A percentile compares a stretch with the other conserved stretches of the same genome.
phyloP scores from a whole-genome alignment of 805 yeast species.

The Wickerhamomyces silvicola region DNA sequence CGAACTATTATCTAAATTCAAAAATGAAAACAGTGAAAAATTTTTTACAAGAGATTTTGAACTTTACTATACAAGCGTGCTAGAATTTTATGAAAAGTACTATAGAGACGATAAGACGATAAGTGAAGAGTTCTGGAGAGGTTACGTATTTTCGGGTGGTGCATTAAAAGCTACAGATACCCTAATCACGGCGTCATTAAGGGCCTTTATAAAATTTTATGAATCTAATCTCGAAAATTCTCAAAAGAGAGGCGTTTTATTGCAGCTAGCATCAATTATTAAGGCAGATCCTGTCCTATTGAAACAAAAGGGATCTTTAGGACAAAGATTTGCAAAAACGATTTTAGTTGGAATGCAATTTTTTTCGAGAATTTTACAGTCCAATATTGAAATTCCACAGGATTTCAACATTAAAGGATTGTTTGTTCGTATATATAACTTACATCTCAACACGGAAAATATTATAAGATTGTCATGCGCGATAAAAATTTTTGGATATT shows the following conservation, averaged over 20 bases:
- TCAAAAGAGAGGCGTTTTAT: slow-evolving; percentile 12
- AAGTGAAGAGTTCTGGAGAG: slow-evolving; percentile 44
- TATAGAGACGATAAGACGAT: slow-evolving; percentile 8
- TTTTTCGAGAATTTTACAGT: slow-evolving; percentile 15
- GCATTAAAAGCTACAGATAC: slow-evolving; percentile 45
- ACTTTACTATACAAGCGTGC: slow-evolving; percentile 25
- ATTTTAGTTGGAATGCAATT: slow-evolving; percentile 21
- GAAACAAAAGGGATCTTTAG: slow-evolving; percentile 2
- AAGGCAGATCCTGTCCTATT: slow-evolving; percentile 13
- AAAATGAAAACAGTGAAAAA: slow-evolving; percentile 15
- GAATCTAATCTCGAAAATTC: slow-evolving; percentile 10
- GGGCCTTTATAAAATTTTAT: slow-evolving; percentile 29
- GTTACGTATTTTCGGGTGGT: slow-evolving; percentile 48
- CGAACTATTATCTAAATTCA: slow-evolving; percentile 26
- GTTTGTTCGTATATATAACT: slow-evolving; percentile 45
- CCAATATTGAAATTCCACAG: slow-evolving; percentile 14
- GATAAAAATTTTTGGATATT: slow-evolving; percentile 36
- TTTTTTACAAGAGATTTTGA: slow-evolving; percentile 10
- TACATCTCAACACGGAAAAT: slow-evolving; percentile 45
- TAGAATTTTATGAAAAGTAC: slow-evolving; percentile 16
- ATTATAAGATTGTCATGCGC: slow-evolving; percentile 31
- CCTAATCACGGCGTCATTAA: slow-evolving; percentile 37
- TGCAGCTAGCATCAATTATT: slow-evolving; percentile 22
- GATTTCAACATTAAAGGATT: slow-evolving; percentile 27
- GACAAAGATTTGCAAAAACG: slow-evolving; percentile 14